Evolutionary conservation across 805 yeast genomes (phyloP).

Genomic region (Kazachstania taianensis): DNA sequence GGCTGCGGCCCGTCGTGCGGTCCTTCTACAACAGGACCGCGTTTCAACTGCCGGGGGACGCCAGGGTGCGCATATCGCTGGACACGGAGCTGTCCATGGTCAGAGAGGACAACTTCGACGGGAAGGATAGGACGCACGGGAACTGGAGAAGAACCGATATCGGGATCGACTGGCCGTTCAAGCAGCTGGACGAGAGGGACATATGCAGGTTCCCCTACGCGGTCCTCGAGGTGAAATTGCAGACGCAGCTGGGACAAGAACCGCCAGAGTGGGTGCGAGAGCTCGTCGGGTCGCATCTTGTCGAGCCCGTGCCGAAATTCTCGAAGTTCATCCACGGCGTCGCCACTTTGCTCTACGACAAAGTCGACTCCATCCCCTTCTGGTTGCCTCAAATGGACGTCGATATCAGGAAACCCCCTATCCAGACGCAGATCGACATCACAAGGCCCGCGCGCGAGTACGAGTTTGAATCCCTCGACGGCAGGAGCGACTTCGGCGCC

Average conservation of each 20-base stretch:
- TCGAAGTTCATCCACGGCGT: constrained; percentile 96
- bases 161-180: constrained; percentile 94
- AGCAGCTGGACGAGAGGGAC: constrained; percentile 73
- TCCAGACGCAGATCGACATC: constrained; percentile 37
- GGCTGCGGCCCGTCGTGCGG: constrained; percentile 87
- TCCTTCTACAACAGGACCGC: constrained; percentile 97
- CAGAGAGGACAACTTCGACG: constrained; percentile 95
- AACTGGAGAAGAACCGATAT: constrained; percentile 99
- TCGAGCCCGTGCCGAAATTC: constrained; percentile 96
- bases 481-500: constrained; percentile 27
- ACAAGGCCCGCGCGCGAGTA: constrained; percentile 22
- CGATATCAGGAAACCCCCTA: constrained; percentile 81
- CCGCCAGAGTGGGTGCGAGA: constrained; percentile 98
- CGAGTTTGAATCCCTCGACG: constrained; percentile 17
- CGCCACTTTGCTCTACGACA: constrained; percentile 81
- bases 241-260: constrained; percentile 96
- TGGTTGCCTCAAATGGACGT: constrained; percentile 97
- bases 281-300: constrained; percentile 81
- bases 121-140: constrained; percentile 74
- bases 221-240: constrained; percentile 91
- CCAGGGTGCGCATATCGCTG: constrained; percentile 94
- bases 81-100: constrained; percentile 97
- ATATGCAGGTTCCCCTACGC: constrained; percentile 95
- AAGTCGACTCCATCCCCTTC: constrained; percentile 78
- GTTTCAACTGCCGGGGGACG: constrained; percentile 98